Conservation (phyloP, 148 eudicot species). For the Rhododendron mucronatum region DNA sequence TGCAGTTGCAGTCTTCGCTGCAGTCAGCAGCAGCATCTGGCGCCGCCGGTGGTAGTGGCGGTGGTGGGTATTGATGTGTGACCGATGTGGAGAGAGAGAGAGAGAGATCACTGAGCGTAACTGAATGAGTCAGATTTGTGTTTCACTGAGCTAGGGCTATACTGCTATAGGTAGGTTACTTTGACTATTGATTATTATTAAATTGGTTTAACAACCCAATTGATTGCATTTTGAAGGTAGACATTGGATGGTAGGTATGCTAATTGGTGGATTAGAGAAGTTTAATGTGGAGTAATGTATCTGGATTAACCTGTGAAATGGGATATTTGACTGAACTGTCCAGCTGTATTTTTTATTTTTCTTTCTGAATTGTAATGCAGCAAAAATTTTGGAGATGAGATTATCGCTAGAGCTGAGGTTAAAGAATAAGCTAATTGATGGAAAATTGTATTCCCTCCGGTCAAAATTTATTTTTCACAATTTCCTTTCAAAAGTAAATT, state of each 20-base stretch:
- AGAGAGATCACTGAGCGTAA: neutral
- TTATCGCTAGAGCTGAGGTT: no score
- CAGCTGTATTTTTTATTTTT: neutral
- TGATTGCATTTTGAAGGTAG: neutral
- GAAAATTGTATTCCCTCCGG: no score
- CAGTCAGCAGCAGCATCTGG: conserved; percentile 10
- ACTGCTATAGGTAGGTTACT: neutral
- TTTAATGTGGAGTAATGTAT: neutral
- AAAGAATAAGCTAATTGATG: no score
- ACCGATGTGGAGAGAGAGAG: neutral
- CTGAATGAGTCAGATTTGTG: neutral
- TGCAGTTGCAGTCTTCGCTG: conserved; percentile 74
- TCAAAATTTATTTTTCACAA: no score
- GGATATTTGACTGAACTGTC: neutral
- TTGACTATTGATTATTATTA: neutral
- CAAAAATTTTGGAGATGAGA: no score
- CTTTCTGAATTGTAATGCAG: no score
- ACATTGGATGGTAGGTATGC: neutral
- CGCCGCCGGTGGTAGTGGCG: neutral
- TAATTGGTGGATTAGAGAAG: neutral
- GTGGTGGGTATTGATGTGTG: conserved; percentile 7
- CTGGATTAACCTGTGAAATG: neutral
- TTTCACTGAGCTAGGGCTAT: neutral
- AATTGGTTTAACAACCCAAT: neutral
- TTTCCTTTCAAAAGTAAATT: no score